Conservation (phyloP, 2,329 filamentous ascomycete genomes). For the Penicillium sp. region DNA sequence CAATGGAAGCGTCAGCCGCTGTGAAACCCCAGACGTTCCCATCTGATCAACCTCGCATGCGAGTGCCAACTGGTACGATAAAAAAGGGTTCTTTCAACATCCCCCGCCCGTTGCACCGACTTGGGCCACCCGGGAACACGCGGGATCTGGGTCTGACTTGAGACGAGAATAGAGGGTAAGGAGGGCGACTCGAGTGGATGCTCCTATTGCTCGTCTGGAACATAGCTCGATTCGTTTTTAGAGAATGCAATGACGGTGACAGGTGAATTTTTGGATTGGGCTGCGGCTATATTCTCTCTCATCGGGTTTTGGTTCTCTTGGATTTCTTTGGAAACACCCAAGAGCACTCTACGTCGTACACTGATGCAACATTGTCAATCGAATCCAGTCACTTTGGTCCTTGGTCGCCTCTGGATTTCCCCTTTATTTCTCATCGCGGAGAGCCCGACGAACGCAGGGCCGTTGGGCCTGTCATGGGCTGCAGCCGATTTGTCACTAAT, state of each 20-base stretch:
- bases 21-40: slow-evolving; percentile 44
- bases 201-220: slow-evolving; percentile 22
- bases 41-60: slow-evolving; percentile 45
- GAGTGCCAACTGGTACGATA: slow-evolving; percentile 25
- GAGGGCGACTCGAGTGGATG: background rate
- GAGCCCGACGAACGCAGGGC: background rate
- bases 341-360: slow-evolving; percentile 30
- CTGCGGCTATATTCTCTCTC: background rate
- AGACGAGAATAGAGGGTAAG: background rate
- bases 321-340: slow-evolving; percentile 15
- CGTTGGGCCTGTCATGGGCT: slow-evolving; percentile 15
- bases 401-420: background rate
- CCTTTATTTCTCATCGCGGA: background rate
- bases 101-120: slow-evolving; percentile 4
- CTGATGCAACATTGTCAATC: slow-evolving; percentile 34
- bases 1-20: slow-evolving; percentile 45
- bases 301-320: background rate
- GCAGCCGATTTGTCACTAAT: slow-evolving; percentile 15
- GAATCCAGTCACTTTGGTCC: slow-evolving; percentile 16
- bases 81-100: slow-evolving; percentile 20
- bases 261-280: background rate
- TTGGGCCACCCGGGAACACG: slow-evolving; percentile 2
- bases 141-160: background rate
- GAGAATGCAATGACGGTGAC: background rate
- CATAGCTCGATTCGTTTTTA: slow-evolving; percentile 7